Conservation (phyloP, 73 alveolate genomes). For the Paramecium sexaurelia region DNA sequence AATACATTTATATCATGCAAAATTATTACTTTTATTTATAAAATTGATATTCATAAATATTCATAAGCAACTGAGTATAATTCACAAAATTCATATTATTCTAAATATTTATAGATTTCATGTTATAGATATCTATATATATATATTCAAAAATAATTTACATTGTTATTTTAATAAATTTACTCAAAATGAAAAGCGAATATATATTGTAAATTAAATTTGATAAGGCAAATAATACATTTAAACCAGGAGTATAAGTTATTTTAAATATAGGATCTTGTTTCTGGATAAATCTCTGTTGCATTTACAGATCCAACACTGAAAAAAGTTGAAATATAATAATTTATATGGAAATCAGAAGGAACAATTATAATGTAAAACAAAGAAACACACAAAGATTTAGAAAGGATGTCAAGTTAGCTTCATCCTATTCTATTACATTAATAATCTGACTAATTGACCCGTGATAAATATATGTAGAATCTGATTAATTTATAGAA, state of each 20-base stretch:
- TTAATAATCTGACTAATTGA: not conserved
- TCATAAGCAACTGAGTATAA: no score
- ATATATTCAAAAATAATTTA: no score
- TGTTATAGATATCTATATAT: no score
- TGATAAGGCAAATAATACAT: slow-evolving; percentile 44
- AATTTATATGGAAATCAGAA: slow-evolving; percentile 24
- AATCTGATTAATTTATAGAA: not conserved
- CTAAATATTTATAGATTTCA: no score
- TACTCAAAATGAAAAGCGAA: not conserved
- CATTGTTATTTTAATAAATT: not conserved
- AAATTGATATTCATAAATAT: no score
- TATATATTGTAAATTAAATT: not conserved
- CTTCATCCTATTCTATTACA: not conserved
- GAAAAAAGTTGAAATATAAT: not conserved
- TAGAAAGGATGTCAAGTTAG: slow-evolving; percentile 30
- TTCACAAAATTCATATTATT: no score
- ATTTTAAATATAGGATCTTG: not conserved
- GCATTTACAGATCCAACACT: not conserved
- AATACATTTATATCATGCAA: no score
- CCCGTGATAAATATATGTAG: slow-evolving; percentile 27
- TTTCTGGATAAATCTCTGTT: slow-evolving; percentile 6
- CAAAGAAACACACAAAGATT: slow-evolving; percentile 46
- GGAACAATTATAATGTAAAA: not conserved
- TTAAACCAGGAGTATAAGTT: slow-evolving; percentile 19
- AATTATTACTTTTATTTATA: no score